phyloP scores from a whole-genome alignment of 805 yeast species.

The Vanderwaltozyma verrucispora region DNA sequence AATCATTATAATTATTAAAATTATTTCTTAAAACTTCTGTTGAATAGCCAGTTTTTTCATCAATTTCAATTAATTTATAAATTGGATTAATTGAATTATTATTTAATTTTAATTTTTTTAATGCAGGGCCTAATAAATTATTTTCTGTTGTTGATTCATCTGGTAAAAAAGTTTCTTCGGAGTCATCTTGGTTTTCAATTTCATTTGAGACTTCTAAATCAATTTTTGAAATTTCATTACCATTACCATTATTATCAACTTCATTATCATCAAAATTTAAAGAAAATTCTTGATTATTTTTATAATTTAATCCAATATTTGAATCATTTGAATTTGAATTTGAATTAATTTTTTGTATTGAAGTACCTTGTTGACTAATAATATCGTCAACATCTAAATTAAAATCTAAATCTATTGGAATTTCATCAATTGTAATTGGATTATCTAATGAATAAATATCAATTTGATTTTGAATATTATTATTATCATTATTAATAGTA shows the following conservation, averaged over 20 bases:
- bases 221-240: slow-evolving; percentile 4
- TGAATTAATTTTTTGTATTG: slow-evolving; percentile 1
- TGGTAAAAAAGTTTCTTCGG: slow-evolving; percentile 5
- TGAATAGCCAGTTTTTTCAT: slow-evolving; percentile 17
- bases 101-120: slow-evolving; percentile 4
- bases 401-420: slow-evolving; percentile 22
- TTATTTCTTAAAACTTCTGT: slow-evolving; percentile 19
- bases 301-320: slow-evolving; percentile 3
- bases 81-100: not conserved
- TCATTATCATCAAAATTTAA: slow-evolving; percentile 9
- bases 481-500: too few relatives aligned
- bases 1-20: slow-evolving; percentile 12
- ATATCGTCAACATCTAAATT: slow-evolving; percentile 24
- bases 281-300: slow-evolving; percentile 6
- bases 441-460: not conserved
- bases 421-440: slow-evolving; percentile 9
- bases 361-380: slow-evolving; percentile 20
- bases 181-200: slow-evolving; percentile 1
- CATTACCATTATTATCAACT: not conserved
- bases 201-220: slow-evolving; percentile 5
- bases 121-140: slow-evolving; percentile 5
- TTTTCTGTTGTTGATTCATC: slow-evolving; percentile 4
- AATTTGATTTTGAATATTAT: slow-evolving; percentile 1
- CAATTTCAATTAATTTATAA: slow-evolving; percentile 6
- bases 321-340: slow-evolving; percentile 2